A percentile compares a stretch with the other conserved stretches of the same genome.
Evolutionary conservation across 768 basidiomycete species (phyloP).

Genomic region (Plicaturopsis crispa): DNA sequence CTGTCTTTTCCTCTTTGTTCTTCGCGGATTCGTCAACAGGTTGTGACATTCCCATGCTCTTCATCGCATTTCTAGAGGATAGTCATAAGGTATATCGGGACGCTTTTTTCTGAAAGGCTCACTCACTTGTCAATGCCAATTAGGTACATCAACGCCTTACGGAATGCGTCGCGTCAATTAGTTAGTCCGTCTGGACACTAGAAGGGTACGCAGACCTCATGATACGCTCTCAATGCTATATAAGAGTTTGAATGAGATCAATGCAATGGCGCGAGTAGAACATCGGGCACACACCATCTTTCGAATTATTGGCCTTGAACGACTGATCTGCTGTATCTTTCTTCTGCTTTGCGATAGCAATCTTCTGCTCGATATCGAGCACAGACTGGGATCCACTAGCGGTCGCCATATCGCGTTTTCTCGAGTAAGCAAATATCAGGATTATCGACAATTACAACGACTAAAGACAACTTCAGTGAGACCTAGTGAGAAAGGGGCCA

Average conservation of each 20-base stretch:
- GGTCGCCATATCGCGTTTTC: too few relatives aligned
- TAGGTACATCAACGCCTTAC: slow-evolving; percentile 71
- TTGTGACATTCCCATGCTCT: slow-evolving; percentile 42
- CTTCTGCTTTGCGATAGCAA: slow-evolving; percentile 56
- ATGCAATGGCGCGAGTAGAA: slow-evolving; percentile 3
- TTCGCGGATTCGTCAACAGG: background rate
- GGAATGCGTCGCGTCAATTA: slow-evolving; percentile 5
- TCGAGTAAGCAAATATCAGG: too few relatives aligned
- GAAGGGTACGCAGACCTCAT: slow-evolving; percentile 40
- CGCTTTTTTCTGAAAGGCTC: background rate
- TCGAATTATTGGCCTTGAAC: slow-evolving; percentile 57
- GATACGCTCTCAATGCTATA: slow-evolving; percentile 64
- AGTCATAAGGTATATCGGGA: background rate
- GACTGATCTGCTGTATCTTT: slow-evolving; percentile 62
- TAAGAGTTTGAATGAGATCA: slow-evolving; percentile 3
- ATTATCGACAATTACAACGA: too few relatives aligned
- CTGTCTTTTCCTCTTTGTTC: slow-evolving; percentile 49
- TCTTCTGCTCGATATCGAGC: slow-evolving; percentile 32
- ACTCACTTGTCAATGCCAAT: slow-evolving; percentile 73
- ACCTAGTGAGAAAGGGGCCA: slow-evolving; percentile 15
- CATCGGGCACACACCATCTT: slow-evolving; percentile 38
- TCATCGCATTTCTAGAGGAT: slow-evolving; percentile 44
- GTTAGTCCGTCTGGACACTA: slow-evolving; percentile 8
- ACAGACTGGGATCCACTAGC: background rate
- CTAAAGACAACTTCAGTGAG: too few relatives aligned